These are phyloP conservation scores for Aspergillus sp. DNA, from an alignment of 2,329 filamentous ascomycete genomes.

Conservation along the genomic window DNA sequence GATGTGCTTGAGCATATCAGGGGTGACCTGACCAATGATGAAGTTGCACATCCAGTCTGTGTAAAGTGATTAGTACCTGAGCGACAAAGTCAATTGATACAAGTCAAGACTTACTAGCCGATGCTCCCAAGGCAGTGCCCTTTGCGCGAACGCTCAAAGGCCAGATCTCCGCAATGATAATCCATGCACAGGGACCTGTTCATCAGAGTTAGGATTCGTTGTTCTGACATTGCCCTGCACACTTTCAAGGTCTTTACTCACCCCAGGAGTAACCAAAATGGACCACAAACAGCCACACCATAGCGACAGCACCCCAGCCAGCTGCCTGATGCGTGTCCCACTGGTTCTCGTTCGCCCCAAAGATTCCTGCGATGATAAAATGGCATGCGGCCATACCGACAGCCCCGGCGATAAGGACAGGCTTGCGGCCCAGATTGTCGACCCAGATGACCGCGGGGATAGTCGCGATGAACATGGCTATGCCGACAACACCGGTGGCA, in stretches of 20 bases:
- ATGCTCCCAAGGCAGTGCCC: conserved; percentile 67
- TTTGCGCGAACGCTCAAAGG: conserved; percentile 68
- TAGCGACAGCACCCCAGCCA: conserved; percentile 63
- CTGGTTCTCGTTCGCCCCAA: conserved; percentile 59
- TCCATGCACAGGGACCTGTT: conserved; percentile 63
- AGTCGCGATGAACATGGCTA: conserved; percentile 8
- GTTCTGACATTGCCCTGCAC: background rate
- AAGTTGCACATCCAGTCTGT: conserved; percentile 53
- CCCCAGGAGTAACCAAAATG: conserved; percentile 74
- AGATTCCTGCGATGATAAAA: conserved; percentile 66
- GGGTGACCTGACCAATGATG: conserved; percentile 68
- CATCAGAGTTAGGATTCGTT: background rate
- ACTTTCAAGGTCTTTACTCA: conserved; percentile 1
- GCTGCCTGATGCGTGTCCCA: conserved; percentile 59
- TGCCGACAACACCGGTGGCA: background rate
- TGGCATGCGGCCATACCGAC: conserved; percentile 68
- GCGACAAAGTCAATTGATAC: background rate
- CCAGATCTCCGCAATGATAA: conserved; percentile 73
- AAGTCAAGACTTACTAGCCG: conserved; percentile 43
- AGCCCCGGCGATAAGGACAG: conserved; percentile 46
- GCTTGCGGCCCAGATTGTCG: conserved; percentile 33
- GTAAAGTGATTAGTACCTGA: background rate
- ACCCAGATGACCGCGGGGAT: conserved; percentile 34
- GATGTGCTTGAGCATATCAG: conserved; percentile 64
- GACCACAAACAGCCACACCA: conserved; percentile 66